phyloP scores from a whole-genome alignment of 1,284 basidiomycete genomes.

The Irpex sp. region DNA sequence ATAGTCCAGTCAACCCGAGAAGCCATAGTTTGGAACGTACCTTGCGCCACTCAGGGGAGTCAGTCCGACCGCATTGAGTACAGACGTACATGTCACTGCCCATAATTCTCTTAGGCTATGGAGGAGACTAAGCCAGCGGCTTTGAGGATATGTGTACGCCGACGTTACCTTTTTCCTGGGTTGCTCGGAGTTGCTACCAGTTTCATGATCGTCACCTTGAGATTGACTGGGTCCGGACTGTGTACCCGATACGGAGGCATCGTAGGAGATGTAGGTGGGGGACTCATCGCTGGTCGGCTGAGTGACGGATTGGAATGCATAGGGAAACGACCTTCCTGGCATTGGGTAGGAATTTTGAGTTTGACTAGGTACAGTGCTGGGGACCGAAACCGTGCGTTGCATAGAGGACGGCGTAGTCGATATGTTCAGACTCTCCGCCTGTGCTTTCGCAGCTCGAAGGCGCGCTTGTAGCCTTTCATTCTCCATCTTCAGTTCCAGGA shows the following conservation, averaged over 20 bases:
- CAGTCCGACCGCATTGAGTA: conserved; percentile 74
- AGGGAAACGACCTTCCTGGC: neutral
- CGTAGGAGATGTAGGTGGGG: neutral
- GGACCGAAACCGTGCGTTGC: neutral
- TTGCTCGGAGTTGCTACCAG: conserved; percentile 7
- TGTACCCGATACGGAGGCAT: neutral
- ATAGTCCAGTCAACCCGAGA: conserved; percentile 12
- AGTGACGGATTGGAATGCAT: neutral
- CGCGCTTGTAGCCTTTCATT: conserved; percentile 65
- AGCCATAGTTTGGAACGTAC: conserved; percentile 33
- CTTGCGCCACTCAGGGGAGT: conserved; percentile 84
- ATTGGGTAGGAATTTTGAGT: neutral
- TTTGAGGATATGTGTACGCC: neutral
- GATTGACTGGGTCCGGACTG: neutral
- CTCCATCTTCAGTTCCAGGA: conserved; percentile 75
- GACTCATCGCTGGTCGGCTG: neutral
- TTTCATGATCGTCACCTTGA: conserved; percentile 10
- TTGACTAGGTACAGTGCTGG: neutral
- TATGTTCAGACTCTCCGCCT: conserved; percentile 22
- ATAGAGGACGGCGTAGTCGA: neutral
- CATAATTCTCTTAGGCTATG: conserved; percentile 49
- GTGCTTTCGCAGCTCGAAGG: conserved; percentile 32
- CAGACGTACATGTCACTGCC: conserved; percentile 67
- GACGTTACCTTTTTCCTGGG: conserved; percentile 37
- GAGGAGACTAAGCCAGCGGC: neutral